A percentile compares a stretch with the other conserved stretches of the same genome.
These are phyloP conservation scores for Thelephora terrestris DNA, from an alignment of 1,284 basidiomycete genomes.

Conservation along the genomic window DNA sequence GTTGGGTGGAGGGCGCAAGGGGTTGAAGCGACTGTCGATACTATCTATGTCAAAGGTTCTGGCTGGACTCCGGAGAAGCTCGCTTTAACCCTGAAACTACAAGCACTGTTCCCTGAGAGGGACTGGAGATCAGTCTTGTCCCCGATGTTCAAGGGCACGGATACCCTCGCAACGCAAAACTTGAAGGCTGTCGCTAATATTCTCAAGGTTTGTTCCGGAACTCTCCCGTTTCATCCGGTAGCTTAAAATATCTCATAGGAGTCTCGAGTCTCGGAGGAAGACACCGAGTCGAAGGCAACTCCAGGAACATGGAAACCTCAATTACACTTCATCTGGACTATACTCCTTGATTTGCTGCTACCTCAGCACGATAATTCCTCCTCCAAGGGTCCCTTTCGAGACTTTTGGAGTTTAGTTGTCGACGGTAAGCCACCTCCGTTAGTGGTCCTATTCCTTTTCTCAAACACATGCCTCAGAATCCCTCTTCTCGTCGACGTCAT, in stretches of 20 bases:
- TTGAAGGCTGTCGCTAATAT: constrained; percentile 67
- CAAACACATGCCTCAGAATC: constrained; percentile 47
- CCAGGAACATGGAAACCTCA: constrained; percentile 80
- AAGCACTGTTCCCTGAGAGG: constrained; percentile 44
- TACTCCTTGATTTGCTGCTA: constrained; percentile 72
- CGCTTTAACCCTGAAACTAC: constrained; percentile 68
- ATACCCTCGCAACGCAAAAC: constrained; percentile 63
- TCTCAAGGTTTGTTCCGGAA: constrained; percentile 49
- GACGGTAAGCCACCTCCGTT: constrained; percentile 52
- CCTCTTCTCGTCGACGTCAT: constrained; percentile 77
- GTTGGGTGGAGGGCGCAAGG: constrained; percentile 71
- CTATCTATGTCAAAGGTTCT: constrained; percentile 43
- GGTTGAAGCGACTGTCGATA: constrained; percentile 38
- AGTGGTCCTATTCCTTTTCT: background rate
- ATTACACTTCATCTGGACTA: constrained; percentile 87
- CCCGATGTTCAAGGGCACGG: constrained; percentile 69
- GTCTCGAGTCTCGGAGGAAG: background rate
- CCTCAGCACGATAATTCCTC: constrained; percentile 30
- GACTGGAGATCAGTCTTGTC: constrained; percentile 64
- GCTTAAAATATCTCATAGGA: background rate
- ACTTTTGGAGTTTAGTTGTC: constrained; percentile 85
- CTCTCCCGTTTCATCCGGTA: constrained; percentile 13
- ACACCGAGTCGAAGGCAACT: constrained; percentile 23
- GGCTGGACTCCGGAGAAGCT: constrained; percentile 85
- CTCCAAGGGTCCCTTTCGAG: constrained; percentile 66